Percentiles rank a stretch among this genome's conserved stretches.
Conservation (phyloP, 805 yeast species). For the Candida succiphila region DNA sequence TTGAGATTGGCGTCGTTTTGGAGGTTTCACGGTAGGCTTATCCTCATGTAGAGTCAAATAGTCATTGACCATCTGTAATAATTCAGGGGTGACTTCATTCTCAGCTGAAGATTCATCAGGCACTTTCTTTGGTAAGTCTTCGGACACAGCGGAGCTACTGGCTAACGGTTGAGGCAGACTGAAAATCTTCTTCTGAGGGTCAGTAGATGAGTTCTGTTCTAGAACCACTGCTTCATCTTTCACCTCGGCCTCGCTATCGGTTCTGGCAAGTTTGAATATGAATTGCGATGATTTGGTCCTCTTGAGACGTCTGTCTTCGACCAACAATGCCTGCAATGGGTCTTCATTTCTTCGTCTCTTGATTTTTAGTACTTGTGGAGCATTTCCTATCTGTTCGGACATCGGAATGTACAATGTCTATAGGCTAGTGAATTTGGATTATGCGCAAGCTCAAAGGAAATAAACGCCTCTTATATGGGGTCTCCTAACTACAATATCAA, state of each 20-base stretch:
- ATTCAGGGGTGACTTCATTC: slow-evolving; percentile 43
- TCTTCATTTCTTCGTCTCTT: slow-evolving; percentile 83
- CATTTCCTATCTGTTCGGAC: too few relatives aligned
- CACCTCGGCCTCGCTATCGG: slow-evolving; percentile 25
- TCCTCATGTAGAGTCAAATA: slow-evolving; percentile 34
- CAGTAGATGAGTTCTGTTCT: slow-evolving; percentile 6
- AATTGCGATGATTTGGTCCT: slow-evolving; percentile 26
- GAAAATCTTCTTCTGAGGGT: slow-evolving; percentile 10
- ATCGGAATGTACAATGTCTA: too few relatives aligned
- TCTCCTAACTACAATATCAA: too few relatives aligned
- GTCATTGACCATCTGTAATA: slow-evolving; percentile 66
- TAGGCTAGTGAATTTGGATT: too few relatives aligned
- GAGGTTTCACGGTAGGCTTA: slow-evolving; percentile 12
- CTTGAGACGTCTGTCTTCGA: slow-evolving; percentile 32
- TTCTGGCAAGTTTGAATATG: slow-evolving; percentile 38
- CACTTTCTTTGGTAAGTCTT: slow-evolving; percentile 7
- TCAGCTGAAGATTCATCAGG: slow-evolving; percentile 9
- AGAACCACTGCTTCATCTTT: slow-evolving; percentile 11
- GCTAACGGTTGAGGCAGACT: slow-evolving; percentile 9
- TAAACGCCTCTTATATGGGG: too few relatives aligned
- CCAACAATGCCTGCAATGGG: slow-evolving; percentile 70
- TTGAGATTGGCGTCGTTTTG: slow-evolving; percentile 19
- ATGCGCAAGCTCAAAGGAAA: too few relatives aligned
- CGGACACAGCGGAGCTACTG: slow-evolving; percentile 1
- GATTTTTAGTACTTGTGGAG: slow-evolving; percentile 67